These are phyloP conservation scores for Xylaria sp. DNA, from an alignment of 2,329 filamentous ascomycete species.

Conservation along the genomic window DNA sequence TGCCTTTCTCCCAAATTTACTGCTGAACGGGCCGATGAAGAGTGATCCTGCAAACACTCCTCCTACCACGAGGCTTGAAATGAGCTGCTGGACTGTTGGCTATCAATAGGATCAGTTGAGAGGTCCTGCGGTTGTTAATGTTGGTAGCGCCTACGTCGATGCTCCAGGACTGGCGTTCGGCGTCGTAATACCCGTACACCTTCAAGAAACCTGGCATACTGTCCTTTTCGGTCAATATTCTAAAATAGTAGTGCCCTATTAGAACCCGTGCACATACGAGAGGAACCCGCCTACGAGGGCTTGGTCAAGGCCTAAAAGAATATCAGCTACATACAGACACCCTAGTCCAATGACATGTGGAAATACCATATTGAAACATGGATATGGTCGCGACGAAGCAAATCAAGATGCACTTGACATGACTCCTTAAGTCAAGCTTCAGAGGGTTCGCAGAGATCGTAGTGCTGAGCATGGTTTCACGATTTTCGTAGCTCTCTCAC, in stretches of 20 bases:
- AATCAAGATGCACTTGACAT: conserved; percentile 39
- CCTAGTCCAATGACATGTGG: not conserved
- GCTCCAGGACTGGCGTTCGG: conserved; percentile 34
- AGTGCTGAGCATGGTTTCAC: conserved; percentile 28
- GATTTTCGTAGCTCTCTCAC: not conserved
- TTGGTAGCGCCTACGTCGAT: conserved; percentile 33
- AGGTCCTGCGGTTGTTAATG: not conserved
- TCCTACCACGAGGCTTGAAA: conserved; percentile 44
- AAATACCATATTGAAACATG: conserved; percentile 42
- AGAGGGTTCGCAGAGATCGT: conserved; percentile 40
- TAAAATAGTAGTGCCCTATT: not conserved
- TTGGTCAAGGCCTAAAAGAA: conserved; percentile 40
- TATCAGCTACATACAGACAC: not conserved
- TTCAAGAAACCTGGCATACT: conserved; percentile 44
- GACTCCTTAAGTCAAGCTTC: conserved; percentile 39
- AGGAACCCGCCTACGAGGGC: conserved; percentile 44
- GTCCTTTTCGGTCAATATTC: not conserved
- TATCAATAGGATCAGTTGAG: conserved; percentile 4
- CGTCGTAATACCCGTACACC: conserved; percentile 44
- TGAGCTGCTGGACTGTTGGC: conserved; percentile 45
- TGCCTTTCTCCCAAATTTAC: conserved; percentile 33
- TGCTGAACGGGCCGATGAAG: conserved; percentile 36
- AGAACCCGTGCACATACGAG: conserved; percentile 27
- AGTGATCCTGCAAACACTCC: conserved; percentile 43
- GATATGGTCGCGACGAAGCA: conserved; percentile 41